Evolutionary conservation across 2,329 filamentous ascomycete species (phyloP), one percentile per base, ranked within the genome.

Genomic region (Sporothrix curviconia): DNA sequence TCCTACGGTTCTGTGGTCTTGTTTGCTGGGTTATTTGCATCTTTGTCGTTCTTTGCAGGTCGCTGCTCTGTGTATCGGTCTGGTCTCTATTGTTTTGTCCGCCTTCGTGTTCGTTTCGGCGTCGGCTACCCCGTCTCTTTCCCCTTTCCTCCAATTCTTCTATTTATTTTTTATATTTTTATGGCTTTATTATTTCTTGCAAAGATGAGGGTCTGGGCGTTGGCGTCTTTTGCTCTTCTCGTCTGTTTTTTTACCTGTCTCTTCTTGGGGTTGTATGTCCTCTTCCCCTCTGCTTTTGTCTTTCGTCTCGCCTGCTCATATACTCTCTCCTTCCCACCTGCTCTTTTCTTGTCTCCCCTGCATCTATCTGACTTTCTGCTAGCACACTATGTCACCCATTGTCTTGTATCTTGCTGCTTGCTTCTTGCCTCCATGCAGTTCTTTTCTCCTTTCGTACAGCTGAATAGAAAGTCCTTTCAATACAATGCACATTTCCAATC

Each of bases 161-260:
- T 37, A 11, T 34, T 17, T 19, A 34, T 37, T 9, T 19, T n/a
- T 19, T 39, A 17, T 30, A 32, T 19, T 14, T 9, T 32, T 40
- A 25, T 24, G 8, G 7, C 36, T 19, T 11, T 25, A 25, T 30
- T 22, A n/a, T 28, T n/a, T 12, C 1, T 24, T 19, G n/a, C 25
- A 34, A 34, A 25, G 39, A 32, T 22, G 50, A 43, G 24, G 37
- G 39, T n/a, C 32, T 54, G 37, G 51, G 51, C 51, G 51, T 54
- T 54, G 51, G 51, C 51, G 51, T 54, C 37, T 53, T 30, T 34
- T 50, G n/a, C n/a, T n/a, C n/a, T n/a, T 46, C 7, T 47, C 12
- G 12, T 52, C 4, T 53, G 3, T 11, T 52, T 3, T 22, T 32
- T 19, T 11, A 2, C 19, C 36, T 17, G 5, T 54, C 14, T 46